Percentiles rank a stretch among this genome's conserved stretches.
Evolutionary conservation across 805 yeast genomes (phyloP).

Genomic region (Lipomyces yamadae): DNA sequence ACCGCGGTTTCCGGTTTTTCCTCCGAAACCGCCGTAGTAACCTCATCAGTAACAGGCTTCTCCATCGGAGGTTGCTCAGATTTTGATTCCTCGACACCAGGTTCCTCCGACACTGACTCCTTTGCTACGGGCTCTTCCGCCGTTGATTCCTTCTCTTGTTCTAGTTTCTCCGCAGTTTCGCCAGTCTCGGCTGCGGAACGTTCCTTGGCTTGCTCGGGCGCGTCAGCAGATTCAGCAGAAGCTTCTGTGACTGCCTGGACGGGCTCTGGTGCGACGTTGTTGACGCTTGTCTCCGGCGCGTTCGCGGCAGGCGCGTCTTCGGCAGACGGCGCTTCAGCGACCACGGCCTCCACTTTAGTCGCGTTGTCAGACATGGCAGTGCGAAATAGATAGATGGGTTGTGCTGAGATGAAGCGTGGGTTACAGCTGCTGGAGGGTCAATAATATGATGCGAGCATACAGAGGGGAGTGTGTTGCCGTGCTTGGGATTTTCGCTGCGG

Average conservation of each 20-base stretch:
- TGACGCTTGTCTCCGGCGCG: background rate
- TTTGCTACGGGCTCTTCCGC: conserved; percentile 2
- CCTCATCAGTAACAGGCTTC: background rate
- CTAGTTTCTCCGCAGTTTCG: background rate
- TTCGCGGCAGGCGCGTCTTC: conserved; percentile 14
- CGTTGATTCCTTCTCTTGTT: background rate
- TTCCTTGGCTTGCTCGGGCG: background rate
- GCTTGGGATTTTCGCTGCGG: background rate
- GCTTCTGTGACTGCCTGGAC: background rate
- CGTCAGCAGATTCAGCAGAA: background rate
- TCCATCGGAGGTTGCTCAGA: background rate
- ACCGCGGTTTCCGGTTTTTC: conserved; percentile 6
- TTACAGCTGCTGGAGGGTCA: background rate
- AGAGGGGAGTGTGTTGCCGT: background rate
- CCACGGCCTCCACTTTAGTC: conserved; percentile 12
- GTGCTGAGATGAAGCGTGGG: background rate
- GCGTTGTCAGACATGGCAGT: conserved; percentile 7
- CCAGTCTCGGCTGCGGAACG: background rate
- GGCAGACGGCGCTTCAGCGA: conserved; percentile 11
- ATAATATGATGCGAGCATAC: background rate
- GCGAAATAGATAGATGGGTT: background rate
- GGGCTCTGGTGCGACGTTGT: background rate
- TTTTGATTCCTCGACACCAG: background rate
- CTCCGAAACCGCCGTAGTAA: background rate
- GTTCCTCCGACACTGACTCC: background rate